Percentiles rank a stretch among this genome's conserved stretches.
Evolutionary conservation across 495 filamentous ascomycete species (phyloP).

Genomic region (Pseudomonodictys pantanalensis): DNA sequence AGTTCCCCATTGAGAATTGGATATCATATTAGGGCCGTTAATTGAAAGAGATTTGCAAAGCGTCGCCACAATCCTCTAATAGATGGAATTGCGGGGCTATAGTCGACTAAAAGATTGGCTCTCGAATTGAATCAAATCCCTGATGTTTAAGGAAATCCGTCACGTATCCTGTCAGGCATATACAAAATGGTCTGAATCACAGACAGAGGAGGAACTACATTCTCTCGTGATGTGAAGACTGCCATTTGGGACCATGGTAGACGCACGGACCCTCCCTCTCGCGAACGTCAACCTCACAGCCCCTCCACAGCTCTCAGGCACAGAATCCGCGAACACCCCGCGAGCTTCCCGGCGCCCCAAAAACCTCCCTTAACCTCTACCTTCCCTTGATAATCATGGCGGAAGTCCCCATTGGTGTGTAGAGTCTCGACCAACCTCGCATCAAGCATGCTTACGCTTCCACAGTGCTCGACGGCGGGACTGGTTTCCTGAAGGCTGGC

Average conservation of each 20-base stretch:
- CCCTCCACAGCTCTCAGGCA: conserved; percentile 26
- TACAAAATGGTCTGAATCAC: no score
- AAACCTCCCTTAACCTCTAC: background rate
- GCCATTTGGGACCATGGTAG: background rate
- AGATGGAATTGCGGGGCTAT: background rate
- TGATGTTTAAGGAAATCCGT: no score
- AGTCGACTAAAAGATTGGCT: background rate
- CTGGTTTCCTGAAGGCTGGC: conserved; percentile 98
- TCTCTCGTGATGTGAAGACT: no score
- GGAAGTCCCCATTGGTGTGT: conserved; percentile 69
- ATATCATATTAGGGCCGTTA: background rate
- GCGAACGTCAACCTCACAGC: conserved; percentile 44
- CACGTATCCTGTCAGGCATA: no score
- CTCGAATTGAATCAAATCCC: no score
- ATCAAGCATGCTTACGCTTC: conserved; percentile 31
- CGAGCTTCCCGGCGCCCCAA: conserved; percentile 9
- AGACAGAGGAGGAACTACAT: no score
- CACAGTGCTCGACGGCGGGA: conserved; percentile 97
- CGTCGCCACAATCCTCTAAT: no score
- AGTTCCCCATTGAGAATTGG: background rate
- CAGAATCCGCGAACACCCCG: conserved; percentile 1
- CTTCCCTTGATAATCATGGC: conserved; percentile 49
- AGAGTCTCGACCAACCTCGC: conserved; percentile 33
- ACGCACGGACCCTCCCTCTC: conserved; percentile 34
- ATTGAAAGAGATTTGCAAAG: no score